phyloP scores from a whole-genome alignment of 768 basidiomycete genomes.

The Cystobasidium ongulense region DNA sequence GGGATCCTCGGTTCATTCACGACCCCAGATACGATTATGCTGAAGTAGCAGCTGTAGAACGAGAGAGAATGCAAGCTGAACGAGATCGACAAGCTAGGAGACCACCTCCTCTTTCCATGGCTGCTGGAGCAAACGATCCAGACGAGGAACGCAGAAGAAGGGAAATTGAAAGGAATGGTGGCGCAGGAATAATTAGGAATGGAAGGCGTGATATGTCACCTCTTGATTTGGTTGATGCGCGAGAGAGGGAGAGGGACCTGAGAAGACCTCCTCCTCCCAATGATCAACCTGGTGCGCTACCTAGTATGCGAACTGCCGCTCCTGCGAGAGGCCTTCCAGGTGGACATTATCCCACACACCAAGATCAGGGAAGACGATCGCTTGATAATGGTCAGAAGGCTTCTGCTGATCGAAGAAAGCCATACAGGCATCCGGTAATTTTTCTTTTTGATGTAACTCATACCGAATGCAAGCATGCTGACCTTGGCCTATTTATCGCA shows the following conservation, averaged over 20 bases:
- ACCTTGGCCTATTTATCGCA: too few relatives aligned
- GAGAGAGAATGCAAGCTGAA: background rate
- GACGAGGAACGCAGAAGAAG: slow-evolving; percentile 20
- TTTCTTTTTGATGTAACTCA: background rate
- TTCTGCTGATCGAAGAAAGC: background rate
- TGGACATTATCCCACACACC: background rate
- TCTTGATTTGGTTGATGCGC: background rate
- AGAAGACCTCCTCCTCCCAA: background rate
- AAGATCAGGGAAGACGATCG: background rate
- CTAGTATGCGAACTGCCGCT: background rate
- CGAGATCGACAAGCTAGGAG: slow-evolving; percentile 4
- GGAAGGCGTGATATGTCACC: background rate
- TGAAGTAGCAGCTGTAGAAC: background rate
- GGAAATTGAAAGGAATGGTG: background rate
- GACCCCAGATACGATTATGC: background rate
- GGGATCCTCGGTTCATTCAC: background rate
- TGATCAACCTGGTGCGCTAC: background rate
- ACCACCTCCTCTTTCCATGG: background rate
- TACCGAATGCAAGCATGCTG: background rate
- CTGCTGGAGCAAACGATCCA: too few relatives aligned
- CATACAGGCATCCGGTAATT: background rate
- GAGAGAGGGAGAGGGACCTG: background rate
- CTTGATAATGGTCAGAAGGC: background rate
- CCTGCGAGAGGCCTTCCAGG: slow-evolving; percentile 1
- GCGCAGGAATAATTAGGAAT: background rate